phyloP scores from a whole-genome alignment of 345 rosid species.

The Firmiana major region DNA sequence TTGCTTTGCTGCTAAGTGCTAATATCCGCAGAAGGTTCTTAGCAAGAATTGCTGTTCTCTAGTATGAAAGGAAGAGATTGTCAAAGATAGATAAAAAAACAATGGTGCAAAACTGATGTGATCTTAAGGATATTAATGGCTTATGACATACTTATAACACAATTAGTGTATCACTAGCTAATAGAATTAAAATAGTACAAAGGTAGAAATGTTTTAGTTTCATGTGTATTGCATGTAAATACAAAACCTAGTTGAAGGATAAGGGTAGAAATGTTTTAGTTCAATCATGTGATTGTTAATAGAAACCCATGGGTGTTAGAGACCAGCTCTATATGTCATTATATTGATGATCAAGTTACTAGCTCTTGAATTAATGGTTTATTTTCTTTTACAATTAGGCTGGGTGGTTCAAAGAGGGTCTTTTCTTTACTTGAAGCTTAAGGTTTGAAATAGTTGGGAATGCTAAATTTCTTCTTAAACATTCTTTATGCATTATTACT shows the following conservation, averaged over 20 bases:
- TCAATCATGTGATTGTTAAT: slow-evolving; percentile 2
- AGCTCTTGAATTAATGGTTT: background rate
- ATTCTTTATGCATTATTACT: too few species aligned
- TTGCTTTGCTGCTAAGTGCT: background rate
- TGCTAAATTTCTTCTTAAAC: too few species aligned
- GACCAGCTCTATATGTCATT: background rate
- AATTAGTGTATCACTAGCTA: slow-evolving; percentile 1
- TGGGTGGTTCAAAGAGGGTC: background rate
- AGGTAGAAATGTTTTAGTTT: background rate
- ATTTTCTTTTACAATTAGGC: background rate
- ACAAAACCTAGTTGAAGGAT: background rate
- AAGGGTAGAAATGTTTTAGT: background rate
- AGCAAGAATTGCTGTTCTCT: background rate
- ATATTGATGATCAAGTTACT: background rate
- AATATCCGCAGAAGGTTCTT: background rate
- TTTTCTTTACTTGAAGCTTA: background rate
- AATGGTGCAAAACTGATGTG: background rate
- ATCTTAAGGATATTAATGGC: background rate
- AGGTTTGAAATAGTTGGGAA: background rate
- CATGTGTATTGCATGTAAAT: background rate
- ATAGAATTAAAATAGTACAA: background rate
- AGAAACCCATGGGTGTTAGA: background rate
- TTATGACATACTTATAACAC: background rate
- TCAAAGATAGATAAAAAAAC: background rate
- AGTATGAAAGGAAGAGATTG: background rate